Conservation (phyloP, 345 rosid genomes). For the Aquilaria malaccensis region DNA sequence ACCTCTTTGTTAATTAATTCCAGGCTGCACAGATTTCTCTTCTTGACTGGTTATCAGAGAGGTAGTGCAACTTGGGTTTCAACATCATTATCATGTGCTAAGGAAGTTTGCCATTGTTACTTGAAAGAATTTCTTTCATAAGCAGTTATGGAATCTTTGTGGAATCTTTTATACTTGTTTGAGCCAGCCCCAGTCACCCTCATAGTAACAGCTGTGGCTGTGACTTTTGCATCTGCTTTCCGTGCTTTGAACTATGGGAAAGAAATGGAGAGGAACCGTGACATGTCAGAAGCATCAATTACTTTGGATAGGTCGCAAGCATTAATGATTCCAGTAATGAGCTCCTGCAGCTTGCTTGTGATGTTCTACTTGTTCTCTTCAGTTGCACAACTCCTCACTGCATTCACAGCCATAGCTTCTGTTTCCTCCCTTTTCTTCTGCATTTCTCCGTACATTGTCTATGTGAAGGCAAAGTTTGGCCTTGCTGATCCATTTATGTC, state of each 20-base stretch:
- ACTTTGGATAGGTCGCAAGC: slow-evolving; percentile 87
- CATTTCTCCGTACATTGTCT: slow-evolving; percentile 52
- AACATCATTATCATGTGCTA: slow-evolving; percentile 6
- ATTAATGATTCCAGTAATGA: slow-evolving; percentile 90
- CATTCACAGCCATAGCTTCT: slow-evolving; percentile 86
- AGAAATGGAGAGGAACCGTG: slow-evolving; percentile 93
- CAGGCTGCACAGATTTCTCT: slow-evolving; percentile 39
- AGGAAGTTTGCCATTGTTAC: slow-evolving; percentile 15
- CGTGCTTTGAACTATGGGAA: slow-evolving; percentile 88
- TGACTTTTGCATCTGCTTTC: slow-evolving; percentile 91
- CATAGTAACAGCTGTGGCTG: slow-evolving; percentile 74
- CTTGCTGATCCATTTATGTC: slow-evolving; percentile 81
- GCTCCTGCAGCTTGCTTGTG: slow-evolving; percentile 95
- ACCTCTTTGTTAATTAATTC: slow-evolving; percentile 1
- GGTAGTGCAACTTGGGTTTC: slow-evolving; percentile 25
- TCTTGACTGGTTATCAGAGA: slow-evolving; percentile 11
- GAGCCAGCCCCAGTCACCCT: slow-evolving; percentile 92
- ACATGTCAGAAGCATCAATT: slow-evolving; percentile 77
- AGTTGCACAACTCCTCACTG: slow-evolving; percentile 84
- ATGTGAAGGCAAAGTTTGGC: slow-evolving; percentile 53
- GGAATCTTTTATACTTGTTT: slow-evolving; percentile 73
- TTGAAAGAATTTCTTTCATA: slow-evolving; percentile 5
- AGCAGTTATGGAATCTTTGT: slow-evolving; percentile 64
- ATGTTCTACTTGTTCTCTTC: slow-evolving; percentile 96
- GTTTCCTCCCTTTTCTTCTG: slow-evolving; percentile 87